phyloP scores from a whole-genome alignment of 2,329 filamentous ascomycete species.

The Diaporthe sp. region DNA sequence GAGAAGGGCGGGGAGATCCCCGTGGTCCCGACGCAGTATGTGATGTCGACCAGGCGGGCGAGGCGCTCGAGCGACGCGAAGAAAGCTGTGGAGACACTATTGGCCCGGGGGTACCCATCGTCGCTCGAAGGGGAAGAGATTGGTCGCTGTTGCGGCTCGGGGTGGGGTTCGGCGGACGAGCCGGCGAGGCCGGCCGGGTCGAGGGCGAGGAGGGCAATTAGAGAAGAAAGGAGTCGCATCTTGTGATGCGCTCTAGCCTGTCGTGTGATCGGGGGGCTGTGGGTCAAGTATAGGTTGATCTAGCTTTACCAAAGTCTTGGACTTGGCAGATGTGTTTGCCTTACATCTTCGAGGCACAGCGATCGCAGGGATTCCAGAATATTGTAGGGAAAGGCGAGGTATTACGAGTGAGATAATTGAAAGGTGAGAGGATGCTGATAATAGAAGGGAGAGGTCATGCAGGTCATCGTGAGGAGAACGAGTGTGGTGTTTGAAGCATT shows the following conservation, averaged over 20 bases:
- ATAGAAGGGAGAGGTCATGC: background rate
- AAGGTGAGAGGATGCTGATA: background rate
- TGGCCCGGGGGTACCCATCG: slow-evolving; percentile 16
- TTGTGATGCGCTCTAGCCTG: background rate
- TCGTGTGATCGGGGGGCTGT: background rate
- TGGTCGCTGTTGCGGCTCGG: slow-evolving; percentile 28
- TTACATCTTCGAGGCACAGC: slow-evolving; percentile 30
- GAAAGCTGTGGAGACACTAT: slow-evolving; percentile 68
- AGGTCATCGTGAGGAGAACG: slow-evolving; percentile 16
- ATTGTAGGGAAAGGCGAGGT: background rate
- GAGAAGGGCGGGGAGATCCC: slow-evolving; percentile 87
- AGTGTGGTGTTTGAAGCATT: slow-evolving; percentile 8
- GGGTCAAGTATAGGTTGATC: background rate
- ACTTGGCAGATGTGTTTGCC: slow-evolving; percentile 25
- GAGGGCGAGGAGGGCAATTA: background rate
- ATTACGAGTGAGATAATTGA: background rate
- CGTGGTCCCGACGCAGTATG: slow-evolving; percentile 90
- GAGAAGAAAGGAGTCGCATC: slow-evolving; percentile 31
- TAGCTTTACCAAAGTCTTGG: slow-evolving; percentile 32
- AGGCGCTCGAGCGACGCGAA: slow-evolving; percentile 89
- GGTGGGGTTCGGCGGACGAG: slow-evolving; percentile 19
- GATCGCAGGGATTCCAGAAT: background rate
- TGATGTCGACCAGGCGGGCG: slow-evolving; percentile 91
- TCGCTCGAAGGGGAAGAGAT: slow-evolving; percentile 24
- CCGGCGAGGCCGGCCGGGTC: slow-evolving; percentile 12